These are phyloP conservation scores for Apiotrichum veenhuisii DNA, from an alignment of 1,284 basidiomycete species.

Conservation along the genomic window DNA sequence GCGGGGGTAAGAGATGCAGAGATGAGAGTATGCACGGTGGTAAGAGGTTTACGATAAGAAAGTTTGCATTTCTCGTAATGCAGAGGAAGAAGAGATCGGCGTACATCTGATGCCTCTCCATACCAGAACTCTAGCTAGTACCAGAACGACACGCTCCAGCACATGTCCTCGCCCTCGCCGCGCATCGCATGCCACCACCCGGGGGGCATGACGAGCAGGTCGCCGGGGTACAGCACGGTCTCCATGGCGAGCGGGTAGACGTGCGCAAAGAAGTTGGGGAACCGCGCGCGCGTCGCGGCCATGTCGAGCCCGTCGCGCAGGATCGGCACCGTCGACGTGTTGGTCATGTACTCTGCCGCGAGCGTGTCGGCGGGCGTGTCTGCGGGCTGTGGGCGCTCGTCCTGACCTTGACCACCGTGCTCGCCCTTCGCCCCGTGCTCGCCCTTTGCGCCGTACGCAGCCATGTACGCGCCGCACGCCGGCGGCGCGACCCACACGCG, in stretches of 20 bases:
- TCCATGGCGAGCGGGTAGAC: constrained; percentile 65
- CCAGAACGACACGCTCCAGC: constrained; percentile 50
- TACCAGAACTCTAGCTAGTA: constrained; percentile 23
- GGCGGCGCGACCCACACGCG: constrained; percentile 91
- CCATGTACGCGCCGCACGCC: constrained; percentile 55
- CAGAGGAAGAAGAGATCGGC: no score
- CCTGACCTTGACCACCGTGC: neutral
- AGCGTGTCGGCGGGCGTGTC: neutral
- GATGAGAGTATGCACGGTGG: no score
- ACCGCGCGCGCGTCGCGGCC: constrained; percentile 15
- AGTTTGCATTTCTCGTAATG: no score
- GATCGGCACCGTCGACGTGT: constrained; percentile 50
- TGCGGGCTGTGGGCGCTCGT: constrained; percentile 40
- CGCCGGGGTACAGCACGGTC: constrained; percentile 69
- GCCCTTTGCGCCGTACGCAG: constrained; percentile 45
- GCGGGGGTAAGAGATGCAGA: no score
- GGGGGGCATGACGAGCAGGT: constrained; percentile 79
- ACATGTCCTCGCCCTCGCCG: constrained; percentile 56
- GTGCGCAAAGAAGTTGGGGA: constrained; percentile 55
- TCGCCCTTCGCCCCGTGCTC: neutral
- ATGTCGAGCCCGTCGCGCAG: constrained; percentile 26
- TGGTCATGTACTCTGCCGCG: constrained; percentile 44
- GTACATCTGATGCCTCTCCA: neutral
- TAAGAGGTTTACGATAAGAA: no score
- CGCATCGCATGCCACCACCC: constrained; percentile 93